These are phyloP conservation scores for Citrus sinensis DNA, from an alignment of 345 rosid genomes.

Conservation along the genomic window DNA sequence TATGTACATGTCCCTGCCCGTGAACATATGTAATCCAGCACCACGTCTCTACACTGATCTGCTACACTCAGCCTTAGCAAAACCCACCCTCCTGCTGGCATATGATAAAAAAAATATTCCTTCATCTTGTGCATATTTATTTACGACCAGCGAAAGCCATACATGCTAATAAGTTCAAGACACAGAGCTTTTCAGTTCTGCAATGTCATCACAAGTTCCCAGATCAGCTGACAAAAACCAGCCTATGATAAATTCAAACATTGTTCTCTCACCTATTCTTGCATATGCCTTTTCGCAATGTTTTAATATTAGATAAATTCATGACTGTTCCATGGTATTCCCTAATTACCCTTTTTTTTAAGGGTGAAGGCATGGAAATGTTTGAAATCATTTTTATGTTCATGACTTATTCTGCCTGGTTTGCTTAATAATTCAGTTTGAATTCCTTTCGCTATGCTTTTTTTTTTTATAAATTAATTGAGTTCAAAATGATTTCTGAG, in stretches of 20 bases:
- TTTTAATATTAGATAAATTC: not conserved
- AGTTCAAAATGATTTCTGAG: not conserved
- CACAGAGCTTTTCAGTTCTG: not conserved
- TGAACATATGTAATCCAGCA: not conserved
- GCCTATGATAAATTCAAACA: not conserved
- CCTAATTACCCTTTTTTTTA: not conserved
- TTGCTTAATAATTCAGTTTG: not conserved
- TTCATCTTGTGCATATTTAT: not conserved
- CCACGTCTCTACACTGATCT: conserved; percentile 6
- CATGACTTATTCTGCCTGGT: not conserved
- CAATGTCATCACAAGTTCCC: not conserved
- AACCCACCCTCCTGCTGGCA: conserved; percentile 47
- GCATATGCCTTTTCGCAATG: not conserved
- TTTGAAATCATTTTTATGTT: not conserved
- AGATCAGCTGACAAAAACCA: not conserved
- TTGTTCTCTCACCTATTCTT: not conserved
- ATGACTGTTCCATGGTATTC: not conserved
- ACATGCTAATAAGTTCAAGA: not conserved
- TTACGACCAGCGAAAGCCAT: not conserved
- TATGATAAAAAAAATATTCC: not conserved
- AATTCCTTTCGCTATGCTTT: not conserved
- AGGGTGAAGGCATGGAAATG: not conserved
- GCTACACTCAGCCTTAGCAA: conserved; percentile 59
- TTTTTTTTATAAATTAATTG: not conserved
- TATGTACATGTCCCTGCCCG: not conserved